Percentiles rank a stretch among this genome's conserved stretches.
Conservation (phyloP, 129 eudicot genomes). For the Saposhnikovia divaricata region DNA sequence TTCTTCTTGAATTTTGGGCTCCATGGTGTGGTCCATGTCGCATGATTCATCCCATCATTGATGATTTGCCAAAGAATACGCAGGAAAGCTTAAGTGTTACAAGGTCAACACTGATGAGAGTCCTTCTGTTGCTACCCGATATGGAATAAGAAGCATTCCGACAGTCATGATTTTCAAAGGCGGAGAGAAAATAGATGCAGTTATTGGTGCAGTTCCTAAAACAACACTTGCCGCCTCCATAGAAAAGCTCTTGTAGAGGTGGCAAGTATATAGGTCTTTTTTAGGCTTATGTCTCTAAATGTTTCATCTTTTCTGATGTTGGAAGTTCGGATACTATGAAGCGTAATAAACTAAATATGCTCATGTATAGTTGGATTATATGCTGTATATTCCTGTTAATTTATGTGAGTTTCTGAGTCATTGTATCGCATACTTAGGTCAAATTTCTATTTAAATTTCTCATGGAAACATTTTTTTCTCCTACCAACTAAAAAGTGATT, state of each 20-base stretch:
- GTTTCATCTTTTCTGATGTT: constrained; percentile 19
- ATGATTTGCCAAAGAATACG: constrained; percentile 39
- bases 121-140: constrained; percentile 41
- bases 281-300: constrained; percentile 14
- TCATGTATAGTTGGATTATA: constrained; percentile 27
- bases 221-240: constrained; percentile 33
- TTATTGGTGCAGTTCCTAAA: constrained; percentile 60
- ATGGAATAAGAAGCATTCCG: constrained; percentile 58
- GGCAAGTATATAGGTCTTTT: constrained; percentile 21
- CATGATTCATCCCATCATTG: constrained; percentile 47
- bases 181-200: constrained; percentile 59
- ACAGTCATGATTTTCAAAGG: constrained; percentile 41
- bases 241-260: constrained; percentile 36
- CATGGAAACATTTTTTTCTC: background rate
- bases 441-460: background rate
- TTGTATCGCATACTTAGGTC: background rate
- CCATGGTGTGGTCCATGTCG: constrained; percentile 83
- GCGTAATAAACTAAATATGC: constrained; percentile 31
- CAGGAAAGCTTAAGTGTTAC: constrained; percentile 52
- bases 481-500: background rate
- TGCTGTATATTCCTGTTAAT: background rate
- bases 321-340: constrained; percentile 22
- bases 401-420: background rate
- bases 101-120: constrained; percentile 45
- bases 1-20: constrained; percentile 63